Conservation (phyloP, 768 basidiomycete genomes). For the Suillus hirtellus region DNA sequence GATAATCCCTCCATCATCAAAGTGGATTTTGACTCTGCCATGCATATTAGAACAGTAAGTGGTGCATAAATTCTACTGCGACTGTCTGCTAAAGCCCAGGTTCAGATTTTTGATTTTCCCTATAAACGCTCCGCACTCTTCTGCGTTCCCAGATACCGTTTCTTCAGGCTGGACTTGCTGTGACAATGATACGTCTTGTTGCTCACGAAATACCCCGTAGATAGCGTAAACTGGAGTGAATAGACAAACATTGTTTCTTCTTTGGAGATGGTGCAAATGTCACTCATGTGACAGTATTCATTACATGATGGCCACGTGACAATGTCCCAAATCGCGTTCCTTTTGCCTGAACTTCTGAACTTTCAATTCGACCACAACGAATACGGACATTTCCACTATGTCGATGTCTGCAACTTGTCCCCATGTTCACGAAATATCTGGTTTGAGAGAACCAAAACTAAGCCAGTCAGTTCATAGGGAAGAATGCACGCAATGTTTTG, state of each 20-base stretch:
- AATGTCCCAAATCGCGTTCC: background rate
- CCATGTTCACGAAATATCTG: conserved; percentile 52
- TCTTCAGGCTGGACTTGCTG: conserved; percentile 26
- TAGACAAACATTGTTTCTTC: too few relatives aligned
- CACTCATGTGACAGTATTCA: background rate
- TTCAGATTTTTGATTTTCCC: conserved; percentile 27
- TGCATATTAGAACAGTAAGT: conserved; percentile 25
- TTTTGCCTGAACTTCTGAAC: background rate
- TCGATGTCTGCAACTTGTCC: conserved; percentile 39
- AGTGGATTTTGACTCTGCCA: conserved; percentile 16
- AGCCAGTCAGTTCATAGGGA: conserved; percentile 82
- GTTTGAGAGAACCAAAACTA: conserved; percentile 55
- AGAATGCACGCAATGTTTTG: conserved; percentile 98
- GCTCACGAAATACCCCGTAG: background rate
- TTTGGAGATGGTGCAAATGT: background rate
- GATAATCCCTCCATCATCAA: conserved; percentile 34
- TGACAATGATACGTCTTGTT: conserved; percentile 3
- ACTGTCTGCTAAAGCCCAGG: background rate
- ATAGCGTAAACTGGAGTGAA: background rate
- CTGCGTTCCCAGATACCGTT: conserved; percentile 20
- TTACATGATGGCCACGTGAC: background rate
- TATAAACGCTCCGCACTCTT: conserved; percentile 26
- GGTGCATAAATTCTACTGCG: too few relatives aligned
- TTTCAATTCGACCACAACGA: conserved; percentile 5
- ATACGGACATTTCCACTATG: conserved; percentile 19